These are phyloP conservation scores for Vigna mungo DNA, from an alignment of 306 rosid species.

Conservation along the genomic window DNA sequence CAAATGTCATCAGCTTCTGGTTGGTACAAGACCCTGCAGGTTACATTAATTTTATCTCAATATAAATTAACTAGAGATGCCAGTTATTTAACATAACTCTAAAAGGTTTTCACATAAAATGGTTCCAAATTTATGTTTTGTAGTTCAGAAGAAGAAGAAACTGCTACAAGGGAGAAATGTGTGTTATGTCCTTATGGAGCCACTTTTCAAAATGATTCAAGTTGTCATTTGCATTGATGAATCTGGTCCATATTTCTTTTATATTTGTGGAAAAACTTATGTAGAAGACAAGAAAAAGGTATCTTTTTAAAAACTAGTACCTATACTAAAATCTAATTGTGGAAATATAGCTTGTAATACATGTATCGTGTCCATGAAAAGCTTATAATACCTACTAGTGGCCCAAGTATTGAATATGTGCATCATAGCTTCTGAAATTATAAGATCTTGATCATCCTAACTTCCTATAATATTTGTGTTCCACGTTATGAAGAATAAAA, in stretches of 20 bases:
- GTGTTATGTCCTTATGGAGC: constrained; percentile 53
- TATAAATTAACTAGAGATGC: too few relatives aligned
- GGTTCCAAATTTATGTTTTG: constrained; percentile 5
- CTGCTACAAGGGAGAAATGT: constrained; percentile 45
- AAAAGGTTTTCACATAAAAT: constrained; percentile 28
- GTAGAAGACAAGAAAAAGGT: constrained; percentile 50
- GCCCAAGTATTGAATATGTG: too few relatives aligned
- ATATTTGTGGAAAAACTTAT: constrained; percentile 63
- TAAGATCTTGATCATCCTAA: not conserved
- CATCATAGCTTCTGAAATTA: not conserved
- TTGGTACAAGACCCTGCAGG: constrained; percentile 72
- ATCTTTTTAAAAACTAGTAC: not conserved
- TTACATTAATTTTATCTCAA: constrained; percentile 35
- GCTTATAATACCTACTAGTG: too few relatives aligned
- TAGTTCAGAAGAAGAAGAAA: constrained; percentile 69
- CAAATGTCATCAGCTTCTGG: constrained; percentile 60
- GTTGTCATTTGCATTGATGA: constrained; percentile 49
- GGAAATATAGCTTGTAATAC: too few relatives aligned
- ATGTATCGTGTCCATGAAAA: too few relatives aligned
- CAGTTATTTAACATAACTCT: too few relatives aligned
- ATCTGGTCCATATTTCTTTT: constrained; percentile 70
- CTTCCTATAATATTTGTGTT: not conserved
- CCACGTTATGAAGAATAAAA: not conserved
- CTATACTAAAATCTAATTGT: not conserved
- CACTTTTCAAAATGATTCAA: constrained; percentile 67